Conservation (phyloP, 768 basidiomycete genomes). For the Amanita subjunquillea region DNA sequence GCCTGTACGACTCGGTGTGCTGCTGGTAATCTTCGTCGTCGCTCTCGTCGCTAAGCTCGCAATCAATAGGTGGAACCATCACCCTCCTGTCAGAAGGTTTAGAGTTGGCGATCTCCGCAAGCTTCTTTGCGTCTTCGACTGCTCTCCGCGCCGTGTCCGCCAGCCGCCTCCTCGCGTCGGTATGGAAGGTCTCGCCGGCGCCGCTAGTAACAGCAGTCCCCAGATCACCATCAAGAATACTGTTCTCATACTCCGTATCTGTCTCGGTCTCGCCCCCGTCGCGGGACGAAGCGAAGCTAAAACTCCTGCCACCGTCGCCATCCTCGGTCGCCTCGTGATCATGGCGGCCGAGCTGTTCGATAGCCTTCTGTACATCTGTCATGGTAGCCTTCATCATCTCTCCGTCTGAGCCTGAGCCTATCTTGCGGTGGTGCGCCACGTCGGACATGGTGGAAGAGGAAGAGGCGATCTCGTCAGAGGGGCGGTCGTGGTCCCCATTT, state of each 20-base stretch:
- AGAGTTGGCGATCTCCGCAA: conserved; percentile 24
- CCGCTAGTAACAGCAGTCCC: conserved; percentile 1
- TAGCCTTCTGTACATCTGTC: conserved; percentile 85
- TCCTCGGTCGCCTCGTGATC: conserved; percentile 24
- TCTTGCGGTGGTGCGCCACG: conserved; percentile 9
- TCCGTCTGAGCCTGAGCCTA: conserved; percentile 21
- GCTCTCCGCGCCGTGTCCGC: conserved; percentile 61
- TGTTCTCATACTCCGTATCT: conserved; percentile 36
- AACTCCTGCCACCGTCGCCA: conserved; percentile 53
- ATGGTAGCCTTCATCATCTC: conserved; percentile 78
- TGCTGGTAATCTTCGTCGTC: conserved; percentile 43
- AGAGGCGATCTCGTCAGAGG: neutral
- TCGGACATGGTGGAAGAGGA: conserved; percentile 1
- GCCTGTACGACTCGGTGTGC: conserved; percentile 24
- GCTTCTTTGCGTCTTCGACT: conserved; percentile 44
- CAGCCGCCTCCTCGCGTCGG: conserved; percentile 50
- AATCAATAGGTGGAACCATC: conserved; percentile 53
- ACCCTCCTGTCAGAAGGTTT: conserved; percentile 15
- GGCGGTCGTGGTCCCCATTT: conserved; percentile 14
- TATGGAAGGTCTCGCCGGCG: conserved; percentile 41
- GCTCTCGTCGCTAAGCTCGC: conserved; percentile 74
- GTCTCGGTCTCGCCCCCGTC: conserved; percentile 54
- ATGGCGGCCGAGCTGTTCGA: conserved; percentile 66
- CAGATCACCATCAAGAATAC: conserved; percentile 30
- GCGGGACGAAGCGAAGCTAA: conserved; percentile 65